phyloP scores from a whole-genome alignment of 768 basidiomycete genomes.

The Boletus sp. region DNA sequence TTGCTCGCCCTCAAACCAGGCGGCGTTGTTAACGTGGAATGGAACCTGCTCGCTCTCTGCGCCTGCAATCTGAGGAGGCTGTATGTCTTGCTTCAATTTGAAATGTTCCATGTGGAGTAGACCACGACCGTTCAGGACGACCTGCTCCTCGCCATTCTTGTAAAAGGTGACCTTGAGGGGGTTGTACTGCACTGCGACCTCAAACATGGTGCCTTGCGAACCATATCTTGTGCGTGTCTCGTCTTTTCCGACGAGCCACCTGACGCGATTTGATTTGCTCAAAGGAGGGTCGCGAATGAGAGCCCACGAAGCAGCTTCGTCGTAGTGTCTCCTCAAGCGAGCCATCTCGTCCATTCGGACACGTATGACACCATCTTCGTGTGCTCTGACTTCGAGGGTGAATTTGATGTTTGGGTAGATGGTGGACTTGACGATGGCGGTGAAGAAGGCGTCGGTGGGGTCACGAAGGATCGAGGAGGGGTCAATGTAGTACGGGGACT shows the following conservation, averaged over 20 bases:
- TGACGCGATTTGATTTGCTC: conserved; percentile 44
- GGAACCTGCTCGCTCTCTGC: conserved; percentile 50
- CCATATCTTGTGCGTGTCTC: conserved; percentile 66
- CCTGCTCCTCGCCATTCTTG: conserved; percentile 73
- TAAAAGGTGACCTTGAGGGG: conserved; percentile 75
- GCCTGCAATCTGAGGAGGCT: conserved; percentile 38
- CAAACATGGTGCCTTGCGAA: conserved; percentile 53
- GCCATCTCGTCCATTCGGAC: conserved; percentile 88
- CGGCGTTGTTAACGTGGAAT: conserved; percentile 48
- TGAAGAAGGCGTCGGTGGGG: conserved; percentile 57
- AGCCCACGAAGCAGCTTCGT: conserved; percentile 91
- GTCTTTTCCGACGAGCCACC: conserved; percentile 65
- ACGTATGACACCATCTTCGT: conserved; percentile 86
- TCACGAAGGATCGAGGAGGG: conserved; percentile 48
- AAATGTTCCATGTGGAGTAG: conserved; percentile 99
- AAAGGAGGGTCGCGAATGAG: conserved; percentile 68
- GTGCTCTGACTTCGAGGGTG: conserved; percentile 75
- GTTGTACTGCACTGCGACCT: conserved; percentile 66
- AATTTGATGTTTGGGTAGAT: conserved; percentile 86
- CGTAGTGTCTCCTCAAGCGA: conserved; percentile 78
- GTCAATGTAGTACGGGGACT: conserved; percentile 83
- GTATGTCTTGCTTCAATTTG: conserved; percentile 54
- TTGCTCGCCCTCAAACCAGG: conserved; percentile 87
- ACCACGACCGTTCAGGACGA: conserved; percentile 85
- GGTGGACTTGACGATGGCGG: conserved; percentile 71